Evolutionary conservation across 768 basidiomycete species (phyloP), one percentile per base, ranked within the genome.

Genomic region (Leucosporidium yakuticum): DNA sequence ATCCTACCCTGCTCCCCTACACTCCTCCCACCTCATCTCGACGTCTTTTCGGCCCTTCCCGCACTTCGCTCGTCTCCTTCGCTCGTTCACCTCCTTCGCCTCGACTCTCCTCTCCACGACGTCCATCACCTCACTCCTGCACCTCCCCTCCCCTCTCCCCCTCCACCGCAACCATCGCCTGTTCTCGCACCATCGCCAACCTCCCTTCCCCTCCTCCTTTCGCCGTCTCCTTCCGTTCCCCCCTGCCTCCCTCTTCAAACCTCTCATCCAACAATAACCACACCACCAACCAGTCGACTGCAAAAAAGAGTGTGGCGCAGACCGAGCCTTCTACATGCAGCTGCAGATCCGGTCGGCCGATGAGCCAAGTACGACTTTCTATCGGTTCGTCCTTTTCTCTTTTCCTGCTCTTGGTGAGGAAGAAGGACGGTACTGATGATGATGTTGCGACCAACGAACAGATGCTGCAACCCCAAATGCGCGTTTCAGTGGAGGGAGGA

Each of bases 281-380:
- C 48, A 14, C 31, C 60, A 19, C 48, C 8, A 44, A 44, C n/a
- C 65, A 70, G 71, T 66, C 36, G 74, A 73, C 27, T 74, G 73
- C 62, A 51, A 73, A 84, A 85, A 81, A 14, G 91, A 92, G 74
- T 99, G 95, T 78, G 93, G 94, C 76, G 82, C 87, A 76, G 83
- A 84, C 56, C 81, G 86, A 58, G 94, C 95, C 6, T 97, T 93
- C 79, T 99, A 90, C 80, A 90, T 93, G 77, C 93, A 97, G 81
- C 81, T 98, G 20, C 96, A 99, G 78, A 99, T 97, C 69, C 81
- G 95, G 7, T 67, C 64, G 25, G 68, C 69, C 34, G 74, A 76
- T 60, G 75, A 76, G 63, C 75, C 76, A n/a, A 67, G 60, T 34
- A 77, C 76, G 39, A 77, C 75, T 9, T 77, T 77, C 68, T 77